phyloP scores from a whole-genome alignment of 2,329 filamentous ascomycete species.

The Hypoxylon sp. region DNA sequence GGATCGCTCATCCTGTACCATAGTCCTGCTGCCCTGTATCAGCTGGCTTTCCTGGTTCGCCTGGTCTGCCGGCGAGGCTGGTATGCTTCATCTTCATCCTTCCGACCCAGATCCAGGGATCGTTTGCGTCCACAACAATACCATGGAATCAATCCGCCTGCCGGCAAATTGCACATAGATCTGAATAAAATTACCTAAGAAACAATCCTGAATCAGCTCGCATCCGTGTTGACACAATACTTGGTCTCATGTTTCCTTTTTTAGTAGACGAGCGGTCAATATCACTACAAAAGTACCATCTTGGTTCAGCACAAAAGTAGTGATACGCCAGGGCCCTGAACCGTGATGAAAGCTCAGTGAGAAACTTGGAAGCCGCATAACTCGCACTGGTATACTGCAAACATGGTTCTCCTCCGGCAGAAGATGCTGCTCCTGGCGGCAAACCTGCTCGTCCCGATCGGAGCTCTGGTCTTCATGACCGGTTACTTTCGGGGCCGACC shows the following conservation, averaged over 20 bases:
- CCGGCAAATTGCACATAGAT: neutral
- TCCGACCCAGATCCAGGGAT: neutral
- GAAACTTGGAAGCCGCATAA: neutral
- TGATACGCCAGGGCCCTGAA: neutral
- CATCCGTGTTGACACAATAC: neutral
- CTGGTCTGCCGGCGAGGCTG: no score
- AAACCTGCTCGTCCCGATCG: constrained; percentile 10
- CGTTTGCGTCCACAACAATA: neutral
- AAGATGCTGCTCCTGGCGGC: constrained; percentile 9
- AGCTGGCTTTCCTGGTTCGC: no score
- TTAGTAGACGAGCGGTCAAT: neutral
- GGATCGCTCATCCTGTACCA: no score
- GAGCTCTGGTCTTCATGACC: constrained; percentile 17
- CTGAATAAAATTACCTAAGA: neutral
- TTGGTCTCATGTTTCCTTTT: neutral
- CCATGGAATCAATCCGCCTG: neutral
- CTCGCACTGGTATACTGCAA: neutral
- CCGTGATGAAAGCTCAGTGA: neutral
- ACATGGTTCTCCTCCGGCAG: constrained; percentile 1
- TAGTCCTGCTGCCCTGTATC: no score
- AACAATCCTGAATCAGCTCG: neutral
- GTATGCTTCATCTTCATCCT: no score
- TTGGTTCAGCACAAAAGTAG: neutral
- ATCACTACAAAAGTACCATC: neutral
- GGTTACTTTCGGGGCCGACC: constrained; percentile 16